Conservation (phyloP, 176 grass and related monocot genomes). For the Lolium rigidum region DNA sequence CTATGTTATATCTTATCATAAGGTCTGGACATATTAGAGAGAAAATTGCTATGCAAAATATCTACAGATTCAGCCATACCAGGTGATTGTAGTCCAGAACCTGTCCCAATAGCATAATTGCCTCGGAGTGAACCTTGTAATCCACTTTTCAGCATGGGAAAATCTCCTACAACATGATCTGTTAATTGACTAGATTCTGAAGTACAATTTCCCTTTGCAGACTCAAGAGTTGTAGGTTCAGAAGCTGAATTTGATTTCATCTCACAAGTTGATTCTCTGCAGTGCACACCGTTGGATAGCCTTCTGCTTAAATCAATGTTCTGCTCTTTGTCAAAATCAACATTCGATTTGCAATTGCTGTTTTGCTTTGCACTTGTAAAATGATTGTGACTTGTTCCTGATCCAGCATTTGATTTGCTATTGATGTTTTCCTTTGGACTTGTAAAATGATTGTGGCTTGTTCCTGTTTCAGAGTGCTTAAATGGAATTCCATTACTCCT, state of each 20-base stretch:
- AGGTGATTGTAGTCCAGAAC: slow-evolving; percentile 40
- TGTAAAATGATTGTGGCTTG: slow-evolving; percentile 30
- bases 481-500: slow-evolving; percentile 24
- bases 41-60: slow-evolving; percentile 27
- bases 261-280: slow-evolving; percentile 39
- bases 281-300: slow-evolving; percentile 10
- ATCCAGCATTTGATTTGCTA: slow-evolving; percentile 38
- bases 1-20: slow-evolving; percentile 23
- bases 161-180: slow-evolving; percentile 29
- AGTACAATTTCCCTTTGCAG: slow-evolving; percentile 36
- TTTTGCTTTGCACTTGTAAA: slow-evolving; percentile 46
- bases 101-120: slow-evolving; percentile 23
- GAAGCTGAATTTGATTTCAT: slow-evolving; percentile 40
- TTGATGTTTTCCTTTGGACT: slow-evolving; percentile 46
- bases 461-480: slow-evolving; percentile 39
- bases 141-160: slow-evolving; percentile 50
- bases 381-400: slow-evolving; percentile 34
- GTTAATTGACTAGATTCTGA: slow-evolving; percentile 46
- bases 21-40: slow-evolving; percentile 34
- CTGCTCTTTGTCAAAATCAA: slow-evolving; percentile 31
- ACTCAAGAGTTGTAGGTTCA: slow-evolving; percentile 42
- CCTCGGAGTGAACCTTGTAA: slow-evolving; percentile 15
- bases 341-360: slow-evolving; percentile 35
- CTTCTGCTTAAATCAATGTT: slow-evolving; percentile 37
- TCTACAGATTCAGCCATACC: slow-evolving; percentile 41